Conservation (phyloP, 805 yeast species). For the Candida tammaniensis region DNA sequence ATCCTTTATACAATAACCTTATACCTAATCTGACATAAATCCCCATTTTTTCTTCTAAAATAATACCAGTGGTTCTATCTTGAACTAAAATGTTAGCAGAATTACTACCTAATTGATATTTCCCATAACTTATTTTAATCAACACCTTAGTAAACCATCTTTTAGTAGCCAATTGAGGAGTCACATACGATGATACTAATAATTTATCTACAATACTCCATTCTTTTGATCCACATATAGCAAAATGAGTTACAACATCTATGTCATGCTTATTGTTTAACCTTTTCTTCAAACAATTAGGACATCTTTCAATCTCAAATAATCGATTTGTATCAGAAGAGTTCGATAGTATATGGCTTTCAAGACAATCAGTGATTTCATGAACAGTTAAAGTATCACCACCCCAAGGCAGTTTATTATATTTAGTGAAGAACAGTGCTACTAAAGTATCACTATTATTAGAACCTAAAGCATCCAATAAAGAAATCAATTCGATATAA, state of each 20-base stretch:
- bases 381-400: conserved; percentile 47
- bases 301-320: conserved; percentile 70
- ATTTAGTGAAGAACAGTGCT: conserved; percentile 47
- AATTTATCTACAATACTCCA: conserved; percentile 68
- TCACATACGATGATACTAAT: conserved; percentile 65
- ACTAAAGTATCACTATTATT: conserved; percentile 52
- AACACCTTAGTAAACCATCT: conserved; percentile 85
- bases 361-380: conserved; percentile 48
- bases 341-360: conserved; percentile 29
- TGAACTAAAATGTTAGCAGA: conserved; percentile 94
- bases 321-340: conserved; percentile 33
- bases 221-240: conserved; percentile 78
- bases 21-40: conserved; percentile 86
- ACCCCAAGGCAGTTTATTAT: conserved; percentile 48
- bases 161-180: conserved; percentile 78
- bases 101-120: conserved; percentile 68
- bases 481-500: conserved; percentile 57
- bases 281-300: conserved; percentile 68
- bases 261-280: conserved; percentile 51
- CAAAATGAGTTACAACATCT: conserved; percentile 82
- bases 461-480: conserved; percentile 64
- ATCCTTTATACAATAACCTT: conserved; percentile 74
- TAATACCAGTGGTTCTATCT: conserved; percentile 82
- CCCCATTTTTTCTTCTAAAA: conserved; percentile 92
- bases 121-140: conserved; percentile 85